Evolutionary conservation across 208 protist genomes (phyloP), one percentile per base, ranked within the genome.

Genomic region (Kentomonas sorsogonicus): DNA sequence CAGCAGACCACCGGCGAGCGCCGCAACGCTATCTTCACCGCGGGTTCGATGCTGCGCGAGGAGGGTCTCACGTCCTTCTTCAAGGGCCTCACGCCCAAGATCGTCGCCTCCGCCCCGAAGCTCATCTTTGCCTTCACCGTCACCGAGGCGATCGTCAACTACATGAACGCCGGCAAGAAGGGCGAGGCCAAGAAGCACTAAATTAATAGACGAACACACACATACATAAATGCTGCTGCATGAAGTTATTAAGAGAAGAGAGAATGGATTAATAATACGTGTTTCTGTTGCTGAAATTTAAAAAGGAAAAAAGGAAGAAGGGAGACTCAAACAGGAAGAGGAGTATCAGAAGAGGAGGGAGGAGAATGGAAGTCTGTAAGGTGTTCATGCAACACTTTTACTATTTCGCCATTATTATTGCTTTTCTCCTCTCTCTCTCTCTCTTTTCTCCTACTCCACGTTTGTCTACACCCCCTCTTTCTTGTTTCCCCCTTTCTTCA

Each of bases 71-170:
- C 64, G 16, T 82, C 89, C n/a, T 87, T 91, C 61, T 92, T 93
- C 68, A 95, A 94, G 72, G 89, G 89, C 31, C 79, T 91, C 34
- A 89, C 80, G 9, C 89, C 89, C 22, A 95, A 95, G 84, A 74
- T 94, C 30, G 52, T 88, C 46, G 76, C 81, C 53, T 84, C 77
- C 0, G 79, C 86, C 1, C 86, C 86, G 22, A 93, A 93, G 71
- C 77, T 93, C 15, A 82, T 89, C 41, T 93, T 93, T 55, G 79
- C 86, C 43, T 93, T 89, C 74, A 86, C 72, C 22, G 86, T 89
- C 81, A 93, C 86, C 6, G 81, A 89, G 67, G 86, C 70, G 55
- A 82, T 93, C 58, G 74, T 74, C 44, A 71, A 77, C 56, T 0
- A 73, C 16, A 86, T 92, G 84, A 80, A 85, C 59, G 44, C 59